Evolutionary conservation across 805 yeast species (phyloP).

Genomic region (Saccharomycopsis oosterbeekiorum): DNA sequence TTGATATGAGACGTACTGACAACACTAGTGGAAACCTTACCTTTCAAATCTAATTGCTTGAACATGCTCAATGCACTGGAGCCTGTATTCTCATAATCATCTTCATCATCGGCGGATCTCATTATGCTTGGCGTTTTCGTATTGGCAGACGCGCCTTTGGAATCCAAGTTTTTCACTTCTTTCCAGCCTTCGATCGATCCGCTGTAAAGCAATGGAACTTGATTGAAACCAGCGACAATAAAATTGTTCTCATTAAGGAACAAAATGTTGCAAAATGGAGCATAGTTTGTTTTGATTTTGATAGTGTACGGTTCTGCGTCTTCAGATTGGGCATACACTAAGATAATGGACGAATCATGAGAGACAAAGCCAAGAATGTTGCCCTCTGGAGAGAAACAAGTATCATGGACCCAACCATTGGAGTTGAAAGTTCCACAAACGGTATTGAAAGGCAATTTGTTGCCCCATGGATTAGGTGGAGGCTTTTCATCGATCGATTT

Average conservation of each 20-base stretch:
- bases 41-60: conserved; percentile 91
- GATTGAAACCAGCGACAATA: conserved; percentile 86
- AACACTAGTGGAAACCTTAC: conserved; percentile 44
- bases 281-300: conserved; percentile 51
- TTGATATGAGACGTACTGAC: conserved; percentile 79
- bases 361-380: conserved; percentile 71
- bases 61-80: conserved; percentile 87
- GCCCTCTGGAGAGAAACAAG: conserved; percentile 73
- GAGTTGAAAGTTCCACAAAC: conserved; percentile 71
- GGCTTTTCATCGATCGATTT: conserved; percentile 86
- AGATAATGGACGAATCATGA: conserved; percentile 76
- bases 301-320: conserved; percentile 49
- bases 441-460: conserved; percentile 88
- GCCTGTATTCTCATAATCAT: conserved; percentile 46
- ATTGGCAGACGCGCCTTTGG: conserved; percentile 17
- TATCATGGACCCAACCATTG: conserved; percentile 82
- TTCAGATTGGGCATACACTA: conserved; percentile 67
- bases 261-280: conserved; percentile 72
- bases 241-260: conserved; percentile 60
- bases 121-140: conserved; percentile 19
- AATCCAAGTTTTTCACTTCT: conserved; percentile 27
- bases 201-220: conserved; percentile 78
- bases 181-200: conserved; percentile 59
- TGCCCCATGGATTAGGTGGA: conserved; percentile 81
- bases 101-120: conserved; percentile 33